Evolutionary conservation across 345 rosid genomes (phyloP), one percentile per base, ranked within the genome.

Genomic region (Pugionium cornutum): DNA sequence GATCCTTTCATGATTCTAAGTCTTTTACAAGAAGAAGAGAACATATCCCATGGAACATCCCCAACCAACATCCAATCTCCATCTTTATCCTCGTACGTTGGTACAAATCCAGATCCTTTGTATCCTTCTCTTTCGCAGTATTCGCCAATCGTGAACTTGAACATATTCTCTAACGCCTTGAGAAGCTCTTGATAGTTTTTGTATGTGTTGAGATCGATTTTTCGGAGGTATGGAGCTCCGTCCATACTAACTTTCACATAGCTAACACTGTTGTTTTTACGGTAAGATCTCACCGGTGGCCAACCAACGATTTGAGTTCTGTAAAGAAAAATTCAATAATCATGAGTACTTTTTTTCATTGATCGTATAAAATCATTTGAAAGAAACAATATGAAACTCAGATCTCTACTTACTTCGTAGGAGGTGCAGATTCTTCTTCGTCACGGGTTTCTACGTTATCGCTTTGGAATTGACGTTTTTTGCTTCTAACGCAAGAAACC

Each of bases 31-130:
- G 84, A 80, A 37, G 76, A 72, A 66, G 76, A 75, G 63, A 82
- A 84, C 86, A 82, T 84, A 4, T 82, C 83, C 96, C 96, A 88
- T 35, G 96, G 96, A 44, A 88, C 89, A 81, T 88, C 96, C 61
- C 96, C 96, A 11, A 79, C 88, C 34, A 86, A 70, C 96, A 88
- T 88, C 92, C 87, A 84, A 11, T 88, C 96, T 3, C 88, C 88
- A 42, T 88, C 96, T 82, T 81, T 84, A 73, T 88, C 96, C 59
- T 88, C 96, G 30, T 86, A 88, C 10, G 92, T 83, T 35, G 89
- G 88, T 31, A 78, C 82, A 72, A 52, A 78, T 62, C 77, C 86
- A 29, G 87, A 83, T 11, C 88, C 86, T 79, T 65, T 86, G 52
- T 84, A 84, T 27, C 89, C 87, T 79, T 81, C 84, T 50, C 82